Evolutionary conservation across 352 stramenopile genomes (phyloP).

Genomic region (Phytophthora capsici): DNA sequence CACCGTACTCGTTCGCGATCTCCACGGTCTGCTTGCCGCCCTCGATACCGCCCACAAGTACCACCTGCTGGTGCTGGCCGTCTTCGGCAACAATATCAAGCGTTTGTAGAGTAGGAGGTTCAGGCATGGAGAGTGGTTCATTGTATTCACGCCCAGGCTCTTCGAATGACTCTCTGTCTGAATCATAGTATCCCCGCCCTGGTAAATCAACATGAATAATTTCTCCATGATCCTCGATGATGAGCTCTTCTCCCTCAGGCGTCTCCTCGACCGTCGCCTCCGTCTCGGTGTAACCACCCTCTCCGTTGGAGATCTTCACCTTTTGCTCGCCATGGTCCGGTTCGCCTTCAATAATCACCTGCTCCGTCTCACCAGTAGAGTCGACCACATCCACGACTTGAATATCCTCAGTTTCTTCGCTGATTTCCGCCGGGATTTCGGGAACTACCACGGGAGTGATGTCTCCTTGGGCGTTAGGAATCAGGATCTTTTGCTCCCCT

Average conservation of each 20-base stretch:
- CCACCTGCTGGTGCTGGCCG: not conserved
- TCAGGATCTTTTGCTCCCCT: constrained; percentile 35
- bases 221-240: constrained; percentile 9
- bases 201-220: not conserved
- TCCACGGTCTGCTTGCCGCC: not conserved
- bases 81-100: not conserved
- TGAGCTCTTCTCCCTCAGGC: not conserved
- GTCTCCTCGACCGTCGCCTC: constrained; percentile 4
- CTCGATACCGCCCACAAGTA: not conserved
- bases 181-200: not conserved
- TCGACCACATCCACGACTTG: constrained; percentile 27
- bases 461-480: constrained; percentile 24
- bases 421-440: constrained; percentile 4
- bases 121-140: not conserved
- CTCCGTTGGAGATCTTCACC: constrained; percentile 7
- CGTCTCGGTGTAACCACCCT: constrained; percentile 11
- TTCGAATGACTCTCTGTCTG: not conserved
- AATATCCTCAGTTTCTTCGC: not conserved
- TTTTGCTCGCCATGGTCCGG: constrained; percentile 13
- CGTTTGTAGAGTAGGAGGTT: not conserved
- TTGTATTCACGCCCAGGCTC: too few species aligned
- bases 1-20: not conserved
- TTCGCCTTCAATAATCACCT: constrained; percentile 25
- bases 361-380: constrained; percentile 8
- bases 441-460: constrained; percentile 29